Percentiles rank a stretch among this genome's conserved stretches.
Conservation (phyloP, 2,329 filamentous ascomycete species). For the Fusarium anguioides region DNA sequence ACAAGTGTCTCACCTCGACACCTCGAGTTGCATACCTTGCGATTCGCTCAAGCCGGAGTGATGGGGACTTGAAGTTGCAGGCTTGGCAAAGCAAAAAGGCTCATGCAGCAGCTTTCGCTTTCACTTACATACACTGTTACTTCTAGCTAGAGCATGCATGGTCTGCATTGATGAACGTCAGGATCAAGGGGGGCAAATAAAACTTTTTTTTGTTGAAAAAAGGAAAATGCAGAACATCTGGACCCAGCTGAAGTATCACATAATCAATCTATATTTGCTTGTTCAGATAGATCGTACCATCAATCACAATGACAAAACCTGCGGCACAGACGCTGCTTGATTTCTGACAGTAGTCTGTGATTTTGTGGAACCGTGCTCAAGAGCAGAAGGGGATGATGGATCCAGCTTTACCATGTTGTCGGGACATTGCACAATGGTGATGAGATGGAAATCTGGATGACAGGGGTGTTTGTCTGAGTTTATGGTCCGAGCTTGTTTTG, state of each 20-base stretch:
- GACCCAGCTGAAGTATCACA: not conserved
- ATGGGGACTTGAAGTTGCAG: constrained; percentile 13
- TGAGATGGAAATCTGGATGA: constrained; percentile 4
- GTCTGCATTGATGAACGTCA: not conserved
- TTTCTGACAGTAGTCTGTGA: not conserved
- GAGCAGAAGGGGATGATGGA: too few species aligned
- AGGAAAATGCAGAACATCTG: constrained; percentile 4
- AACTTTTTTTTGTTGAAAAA: too few species aligned
- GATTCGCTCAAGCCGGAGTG: constrained; percentile 12
- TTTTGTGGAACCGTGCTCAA: not conserved
- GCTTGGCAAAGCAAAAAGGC: constrained; percentile 15
- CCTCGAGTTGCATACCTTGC: constrained; percentile 10
- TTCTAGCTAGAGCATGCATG: constrained; percentile 6
- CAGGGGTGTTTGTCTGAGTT: constrained; percentile 1
- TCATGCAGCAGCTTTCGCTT: not conserved
- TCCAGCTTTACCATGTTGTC: constrained; percentile 12
- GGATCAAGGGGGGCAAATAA: not conserved
- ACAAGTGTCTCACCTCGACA: constrained; percentile 15
- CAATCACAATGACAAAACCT: not conserved
- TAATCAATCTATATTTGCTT: too few species aligned
- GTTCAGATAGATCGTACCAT: too few species aligned
- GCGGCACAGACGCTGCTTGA: not conserved
- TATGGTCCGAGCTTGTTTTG: not conserved
- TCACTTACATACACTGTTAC: not conserved
- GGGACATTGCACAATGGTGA: constrained; percentile 15